phyloP scores from a whole-genome alignment of 1,284 basidiomycete genomes.

The Moesziomyces globuligerus region DNA sequence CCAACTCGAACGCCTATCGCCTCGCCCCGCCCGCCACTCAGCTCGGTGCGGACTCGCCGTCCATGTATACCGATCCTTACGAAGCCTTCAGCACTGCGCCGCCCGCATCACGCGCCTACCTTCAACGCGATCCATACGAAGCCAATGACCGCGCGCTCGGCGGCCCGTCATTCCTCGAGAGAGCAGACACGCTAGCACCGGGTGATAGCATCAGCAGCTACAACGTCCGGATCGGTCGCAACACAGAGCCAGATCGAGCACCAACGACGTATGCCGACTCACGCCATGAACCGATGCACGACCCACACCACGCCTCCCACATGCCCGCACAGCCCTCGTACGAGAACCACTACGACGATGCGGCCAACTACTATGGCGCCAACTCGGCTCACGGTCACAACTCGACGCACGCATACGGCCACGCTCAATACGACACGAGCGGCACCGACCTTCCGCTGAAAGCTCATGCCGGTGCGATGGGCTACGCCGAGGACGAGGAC shows the following conservation, averaged over 20 bases:
- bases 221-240: slow-evolving; percentile 39
- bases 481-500: slow-evolving; percentile 62
- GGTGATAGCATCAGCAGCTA: slow-evolving; percentile 54
- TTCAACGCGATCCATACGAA: slow-evolving; percentile 40
- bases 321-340: slow-evolving; percentile 2
- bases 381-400: slow-evolving; percentile 2
- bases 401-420: slow-evolving; percentile 8
- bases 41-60: slow-evolving; percentile 35
- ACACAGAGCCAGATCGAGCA: slow-evolving; percentile 19
- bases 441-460: slow-evolving; percentile 51
- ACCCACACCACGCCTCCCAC: slow-evolving; percentile 9
- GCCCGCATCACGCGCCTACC: slow-evolving; percentile 16
- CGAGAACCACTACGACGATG: slow-evolving; percentile 15
- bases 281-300: background rate
- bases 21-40: slow-evolving; percentile 25
- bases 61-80: slow-evolving; percentile 56
- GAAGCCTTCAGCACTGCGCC: slow-evolving; percentile 39
- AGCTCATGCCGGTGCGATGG: slow-evolving; percentile 51
- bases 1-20: slow-evolving; percentile 38
- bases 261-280: slow-evolving; percentile 5
- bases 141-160: slow-evolving; percentile 22
- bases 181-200: slow-evolving; percentile 49
- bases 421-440: slow-evolving; percentile 31
- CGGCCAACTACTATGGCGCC: slow-evolving; percentile 15
- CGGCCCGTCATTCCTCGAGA: slow-evolving; percentile 16